phyloP scores from a whole-genome alignment of 2,329 filamentous ascomycete species.

The Magnaporthiopsis rhizophila region DNA sequence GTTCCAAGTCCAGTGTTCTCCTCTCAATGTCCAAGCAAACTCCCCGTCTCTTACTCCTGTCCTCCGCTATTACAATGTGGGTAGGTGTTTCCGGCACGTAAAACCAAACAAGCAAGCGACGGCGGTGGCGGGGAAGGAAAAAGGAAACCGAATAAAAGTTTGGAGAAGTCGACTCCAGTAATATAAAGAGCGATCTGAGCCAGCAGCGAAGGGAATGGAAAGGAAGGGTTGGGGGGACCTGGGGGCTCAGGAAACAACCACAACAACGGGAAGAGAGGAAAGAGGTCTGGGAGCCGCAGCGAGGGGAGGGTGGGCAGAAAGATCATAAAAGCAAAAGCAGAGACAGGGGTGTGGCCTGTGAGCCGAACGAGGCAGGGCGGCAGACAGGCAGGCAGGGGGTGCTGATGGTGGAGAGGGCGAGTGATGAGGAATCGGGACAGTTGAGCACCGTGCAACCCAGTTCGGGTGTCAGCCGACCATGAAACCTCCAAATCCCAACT shows the following conservation, averaged over 20 bases:
- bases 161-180: constrained; percentile 25
- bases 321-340: constrained; percentile 31
- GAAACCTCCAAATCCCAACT: constrained; percentile 22
- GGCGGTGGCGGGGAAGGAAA: neutral
- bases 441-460: constrained; percentile 17
- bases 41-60: constrained; percentile 13
- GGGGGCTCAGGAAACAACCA: constrained; percentile 26
- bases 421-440: constrained; percentile 10
- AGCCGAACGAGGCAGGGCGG: neutral
- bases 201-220: constrained; percentile 45
- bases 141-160: constrained; percentile 15
- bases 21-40: constrained; percentile 2
- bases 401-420: constrained; percentile 6
- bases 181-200: constrained; percentile 48
- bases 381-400: neutral
- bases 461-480: constrained; percentile 32
- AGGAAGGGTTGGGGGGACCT: constrained; percentile 25
- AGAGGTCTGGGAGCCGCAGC: constrained; percentile 13
- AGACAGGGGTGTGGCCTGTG: neutral
- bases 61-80: constrained; percentile 18
- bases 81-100: constrained; percentile 3
- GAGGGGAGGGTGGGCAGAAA: constrained; percentile 19
- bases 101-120: neutral
- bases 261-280: constrained; percentile 23
- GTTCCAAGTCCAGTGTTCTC: constrained; percentile 7